Evolutionary conservation across 768 basidiomycete species (phyloP), one percentile per base, ranked within the genome.

Genomic region (Leccinellum rugosiceps): DNA sequence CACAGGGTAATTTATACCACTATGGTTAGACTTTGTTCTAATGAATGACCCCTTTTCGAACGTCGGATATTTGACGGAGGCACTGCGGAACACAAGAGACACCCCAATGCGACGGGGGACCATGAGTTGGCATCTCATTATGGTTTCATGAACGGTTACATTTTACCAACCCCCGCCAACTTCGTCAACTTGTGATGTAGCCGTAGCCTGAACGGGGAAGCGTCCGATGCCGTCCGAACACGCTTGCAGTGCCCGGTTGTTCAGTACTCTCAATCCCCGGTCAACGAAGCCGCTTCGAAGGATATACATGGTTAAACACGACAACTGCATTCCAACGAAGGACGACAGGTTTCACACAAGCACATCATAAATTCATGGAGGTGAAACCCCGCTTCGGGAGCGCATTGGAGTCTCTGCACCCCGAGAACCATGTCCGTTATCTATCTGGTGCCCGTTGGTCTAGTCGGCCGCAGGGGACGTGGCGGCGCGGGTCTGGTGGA

Each of bases 391-490:
- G 11, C 41, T 21, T 43, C 41, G 41, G 41, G 6, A 2, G 6
- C 41, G 19, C 41, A 6, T 43, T 19, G 41, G n/a, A 21, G 6
- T 43, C 19, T 19, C 4, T 11, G n/a, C 44, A 30, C 30, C 30
- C n/a, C 19, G 6, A 17, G 4, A 45, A 32, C 44, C 8, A 11
- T 11, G 35, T 19, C 44, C 5, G 5, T n/a, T 0, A n/a, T 46
- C 34, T 41, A 51, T 50, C n/a, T 15, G 19, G 26, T 21, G 46
- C 44, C 21, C 54, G 30, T 17, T 6, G 30, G 51, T 19, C 48
- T 46, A 50, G 47, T 14, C 35, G 43, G 50, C 28, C 63, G 59
- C 13, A 17, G 41, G 2, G 57, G 61, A 19, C 57, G 56, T 34
- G 55, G 19, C 0, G 32, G 48, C 3, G 31, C 4, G 9, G 67